phyloP scores from a whole-genome alignment of 2,329 filamentous ascomycete genomes.

The Sclerotinia spermophila region DNA sequence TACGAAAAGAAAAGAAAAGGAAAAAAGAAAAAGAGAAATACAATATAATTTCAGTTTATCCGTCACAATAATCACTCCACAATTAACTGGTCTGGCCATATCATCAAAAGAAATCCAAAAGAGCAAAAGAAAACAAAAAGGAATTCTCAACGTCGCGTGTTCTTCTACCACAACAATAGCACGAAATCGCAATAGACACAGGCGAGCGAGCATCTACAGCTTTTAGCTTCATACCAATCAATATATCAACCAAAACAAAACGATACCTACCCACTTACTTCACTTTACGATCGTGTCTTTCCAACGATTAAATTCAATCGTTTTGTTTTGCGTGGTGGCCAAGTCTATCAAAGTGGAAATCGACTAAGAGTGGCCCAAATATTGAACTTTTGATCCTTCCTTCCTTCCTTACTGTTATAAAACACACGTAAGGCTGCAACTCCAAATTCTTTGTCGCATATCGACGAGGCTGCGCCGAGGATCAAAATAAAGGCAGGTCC shows the following conservation, averaged over 20 bases:
- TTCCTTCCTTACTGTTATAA: neutral
- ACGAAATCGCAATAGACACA: neutral
- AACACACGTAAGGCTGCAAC: slow-evolving; percentile 3
- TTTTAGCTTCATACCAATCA: neutral
- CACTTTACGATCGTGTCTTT: neutral
- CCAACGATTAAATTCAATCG: no score
- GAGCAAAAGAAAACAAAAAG: neutral
- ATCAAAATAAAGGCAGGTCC: neutral
- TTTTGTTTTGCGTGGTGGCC: neutral
- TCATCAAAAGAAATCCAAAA: neutral
- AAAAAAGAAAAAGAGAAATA: neutral
- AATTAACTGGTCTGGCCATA: neutral
- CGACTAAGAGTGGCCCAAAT: slow-evolving; percentile 7
- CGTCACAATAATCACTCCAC: neutral
- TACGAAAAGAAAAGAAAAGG: neutral
- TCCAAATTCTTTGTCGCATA: slow-evolving; percentile 6
- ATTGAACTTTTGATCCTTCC: neutral
- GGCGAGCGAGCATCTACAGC: neutral
- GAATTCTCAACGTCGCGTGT: neutral
- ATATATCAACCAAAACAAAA: neutral
- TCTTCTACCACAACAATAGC: neutral
- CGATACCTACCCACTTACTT: neutral
- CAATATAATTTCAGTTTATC: neutral
- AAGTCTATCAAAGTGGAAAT: neutral
- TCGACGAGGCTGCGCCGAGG: slow-evolving; percentile 10